Evolutionary conservation across 345 rosid species (phyloP), one percentile per base, ranked within the genome.

Genomic region (Eucalyptus regnans): DNA sequence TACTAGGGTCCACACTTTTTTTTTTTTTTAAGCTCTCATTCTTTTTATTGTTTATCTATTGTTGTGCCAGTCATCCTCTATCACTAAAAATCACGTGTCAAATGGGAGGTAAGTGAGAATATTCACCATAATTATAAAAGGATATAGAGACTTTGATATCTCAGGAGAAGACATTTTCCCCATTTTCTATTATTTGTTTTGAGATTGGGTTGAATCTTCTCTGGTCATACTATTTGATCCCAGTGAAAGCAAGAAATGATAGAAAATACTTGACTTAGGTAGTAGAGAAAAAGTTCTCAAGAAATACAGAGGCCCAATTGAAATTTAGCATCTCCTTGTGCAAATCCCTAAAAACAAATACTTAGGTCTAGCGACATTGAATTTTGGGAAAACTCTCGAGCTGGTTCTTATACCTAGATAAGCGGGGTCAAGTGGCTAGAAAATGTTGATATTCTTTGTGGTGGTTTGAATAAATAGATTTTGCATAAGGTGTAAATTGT

Each of bases 301-400:
- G 66, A 60, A 60, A 60, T 60, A 60, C 14, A 3, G 2, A 60
- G 31, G n/a, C 66, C 7, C 31, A 60, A 60, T 60, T 60, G 66
- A 60, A 60, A 60, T 60, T 60, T 11, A 27, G 31, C 15, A 60
- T 27, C 66, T 12, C 23, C 8, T 27, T 6, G 66, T 27, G 31
- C 66, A 27, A 60, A 60, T 25, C 66, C 66, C 66, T 6, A 27
- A 60, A 27, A 25, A 60, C 7, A 27, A 27, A 13, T 62, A 12
- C 7, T 27, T 62, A 12, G 68, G 68, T 3, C 1, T 5, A 12
- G 31, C 5, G 0, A 62, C 13, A 27, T 62, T 0, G 16, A 56
- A 12, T 27, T 62, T 6, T 62, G 8, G 68, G 68, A 62, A 60
- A 12, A 62, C 68, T 27, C 68, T 27, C 16, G 1, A 12, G 33